Evolutionary conservation across 129 eudicot genomes (phyloP).

Genomic region (Pseudognaphalium luteoalbum): DNA sequence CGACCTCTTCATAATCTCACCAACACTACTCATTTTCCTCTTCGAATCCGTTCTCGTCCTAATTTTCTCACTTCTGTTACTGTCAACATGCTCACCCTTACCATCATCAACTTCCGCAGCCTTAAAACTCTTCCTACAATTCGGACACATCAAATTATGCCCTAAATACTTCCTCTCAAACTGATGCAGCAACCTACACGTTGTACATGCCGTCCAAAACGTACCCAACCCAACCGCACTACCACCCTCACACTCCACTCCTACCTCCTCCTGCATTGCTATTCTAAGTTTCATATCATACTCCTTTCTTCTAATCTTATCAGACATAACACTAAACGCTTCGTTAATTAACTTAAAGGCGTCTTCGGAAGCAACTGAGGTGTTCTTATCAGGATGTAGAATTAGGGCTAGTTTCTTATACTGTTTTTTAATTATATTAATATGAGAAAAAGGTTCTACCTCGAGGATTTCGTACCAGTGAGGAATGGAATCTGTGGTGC

Average conservation of each 20-base stretch:
- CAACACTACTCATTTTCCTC: constrained; percentile 49
- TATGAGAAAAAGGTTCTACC: constrained; percentile 59
- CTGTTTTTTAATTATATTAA: constrained; percentile 57
- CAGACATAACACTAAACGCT: constrained; percentile 58
- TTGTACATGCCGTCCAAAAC: constrained; percentile 70
- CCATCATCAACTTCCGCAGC: constrained; percentile 54
- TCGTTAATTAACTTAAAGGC: constrained; percentile 75
- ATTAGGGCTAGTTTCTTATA: constrained; percentile 64
- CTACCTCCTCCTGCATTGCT: constrained; percentile 45
- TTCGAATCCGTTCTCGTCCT: constrained; percentile 23
- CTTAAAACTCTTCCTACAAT: constrained; percentile 58
- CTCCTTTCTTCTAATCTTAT: constrained; percentile 62
- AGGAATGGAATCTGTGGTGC: constrained; percentile 27
- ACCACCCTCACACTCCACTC: constrained; percentile 16
- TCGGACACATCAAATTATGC: constrained; percentile 66
- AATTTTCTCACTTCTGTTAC: not conserved
- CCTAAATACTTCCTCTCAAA: constrained; percentile 79
- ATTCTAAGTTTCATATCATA: constrained; percentile 66
- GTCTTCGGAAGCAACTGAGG: constrained; percentile 48
- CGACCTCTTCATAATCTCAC: constrained; percentile 47
- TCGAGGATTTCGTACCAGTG: constrained; percentile 63
- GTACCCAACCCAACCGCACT: constrained; percentile 28
- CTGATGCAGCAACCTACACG: constrained; percentile 59
- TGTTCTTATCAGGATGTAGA: constrained; percentile 75
- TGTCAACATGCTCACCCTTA: not conserved